Evolutionary conservation across 2,329 filamentous ascomycete genomes (phyloP), one percentile per base, ranked within the genome.

Genomic region (Hypoxylon sp.): DNA sequence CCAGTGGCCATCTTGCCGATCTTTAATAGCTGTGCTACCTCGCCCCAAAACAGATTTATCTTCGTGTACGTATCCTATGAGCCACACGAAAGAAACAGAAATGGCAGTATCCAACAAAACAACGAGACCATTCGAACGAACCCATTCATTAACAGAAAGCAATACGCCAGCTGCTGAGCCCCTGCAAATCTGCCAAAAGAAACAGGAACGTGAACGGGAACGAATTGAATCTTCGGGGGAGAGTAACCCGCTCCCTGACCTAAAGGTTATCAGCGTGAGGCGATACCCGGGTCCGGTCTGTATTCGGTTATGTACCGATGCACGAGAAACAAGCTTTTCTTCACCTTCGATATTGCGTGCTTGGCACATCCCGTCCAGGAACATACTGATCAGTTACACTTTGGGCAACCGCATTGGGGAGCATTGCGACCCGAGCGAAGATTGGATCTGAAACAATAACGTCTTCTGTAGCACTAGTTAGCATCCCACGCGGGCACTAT

Each of bases 311-410:
- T n/a, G n/a, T n/a, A 15, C 32, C 41, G 13, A 2, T 10, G 13
- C 41, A 46, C 11, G 41, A 20, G 37, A 57, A 57, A 62, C 54
- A 62, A 62, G 59, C 59, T 57, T 62, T 53, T 44, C 34, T 28
- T 32, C 6, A 13, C 11, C 7, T 30, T 43, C 20, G 26, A 43
- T 15, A 22, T 49, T 17, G 24, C 13, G 24, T 34, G 17, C 59
- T 62, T 62, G 54, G 59, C 54, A 43, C 39, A 32, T 48, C 37
- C 43, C 37, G 24, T 54, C 53, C 54, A 30, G 52, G 59, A 54
- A 50, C 37, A 11, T 47, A 17, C 17, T 39, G 11, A 4, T 13
- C 15, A 13, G 32, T 50, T 60, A 51, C 44, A 47, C 7, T 7
- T 49, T 24, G 5, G 6, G 17, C 26, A 20, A 34, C 54, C 43